Evolutionary conservation across 768 basidiomycete genomes (phyloP).

Genomic region (Trametes cinnabarina): DNA sequence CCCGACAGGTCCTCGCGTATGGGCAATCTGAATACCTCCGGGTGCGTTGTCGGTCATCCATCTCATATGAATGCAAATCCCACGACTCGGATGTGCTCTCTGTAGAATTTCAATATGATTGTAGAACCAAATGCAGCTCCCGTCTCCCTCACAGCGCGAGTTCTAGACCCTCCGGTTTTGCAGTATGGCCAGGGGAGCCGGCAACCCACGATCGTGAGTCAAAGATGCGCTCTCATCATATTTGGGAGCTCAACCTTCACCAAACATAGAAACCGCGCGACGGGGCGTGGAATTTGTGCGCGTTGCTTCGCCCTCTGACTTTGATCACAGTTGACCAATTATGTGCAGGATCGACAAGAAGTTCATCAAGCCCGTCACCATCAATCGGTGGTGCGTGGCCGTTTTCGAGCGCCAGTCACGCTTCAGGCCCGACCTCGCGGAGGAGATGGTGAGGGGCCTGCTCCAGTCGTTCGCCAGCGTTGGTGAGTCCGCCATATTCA

Average conservation of each 20-base stretch:
- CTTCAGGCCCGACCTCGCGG: slow-evolving; percentile 47
- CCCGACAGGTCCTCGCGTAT: slow-evolving; percentile 44
- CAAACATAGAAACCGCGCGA: slow-evolving; percentile 51
- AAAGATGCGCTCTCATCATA: too few species aligned
- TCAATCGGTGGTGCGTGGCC: slow-evolving; percentile 62
- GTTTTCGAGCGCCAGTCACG: slow-evolving; percentile 63
- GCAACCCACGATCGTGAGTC: slow-evolving; percentile 56
- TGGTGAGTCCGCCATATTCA: slow-evolving; percentile 44
- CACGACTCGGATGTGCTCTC: too few species aligned
- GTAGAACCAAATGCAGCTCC: slow-evolving; percentile 51
- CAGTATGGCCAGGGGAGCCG: slow-evolving; percentile 60
- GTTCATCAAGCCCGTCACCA: slow-evolving; percentile 55
- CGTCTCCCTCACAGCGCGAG: slow-evolving; percentile 56
- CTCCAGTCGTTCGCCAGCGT: slow-evolving; percentile 49
- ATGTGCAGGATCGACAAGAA: slow-evolving; percentile 62
- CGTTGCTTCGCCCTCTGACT: too few species aligned
- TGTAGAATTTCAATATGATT: slow-evolving; percentile 60
- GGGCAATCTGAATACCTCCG: slow-evolving; percentile 74
- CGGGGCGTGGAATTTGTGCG: slow-evolving; percentile 78
- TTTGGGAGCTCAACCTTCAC: background rate
- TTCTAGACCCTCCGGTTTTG: slow-evolving; percentile 62
- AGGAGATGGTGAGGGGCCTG: slow-evolving; percentile 57
- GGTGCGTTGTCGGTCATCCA: slow-evolving; percentile 7
- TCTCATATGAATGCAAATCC: too few species aligned
- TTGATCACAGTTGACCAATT: too few species aligned